Evolutionary conservation across 2,329 filamentous ascomycete genomes (phyloP).

Genomic region (Fusarium mundagurra): DNA sequence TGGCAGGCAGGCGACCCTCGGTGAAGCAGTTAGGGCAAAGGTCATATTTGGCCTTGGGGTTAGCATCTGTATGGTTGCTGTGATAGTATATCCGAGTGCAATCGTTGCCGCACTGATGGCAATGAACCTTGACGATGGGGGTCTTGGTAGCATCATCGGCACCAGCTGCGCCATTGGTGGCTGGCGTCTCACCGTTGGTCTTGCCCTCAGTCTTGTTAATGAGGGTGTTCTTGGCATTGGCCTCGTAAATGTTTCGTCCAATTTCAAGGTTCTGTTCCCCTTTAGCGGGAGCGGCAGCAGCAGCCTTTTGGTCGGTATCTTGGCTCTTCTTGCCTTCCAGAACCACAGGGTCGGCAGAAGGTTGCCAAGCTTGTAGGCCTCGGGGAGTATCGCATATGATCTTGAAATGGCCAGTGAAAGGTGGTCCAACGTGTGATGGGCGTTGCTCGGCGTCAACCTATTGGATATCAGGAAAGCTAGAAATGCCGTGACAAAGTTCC

Average conservation of each 20-base stretch:
- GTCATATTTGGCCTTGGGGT: slow-evolving; percentile 79
- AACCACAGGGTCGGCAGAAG: slow-evolving; percentile 78
- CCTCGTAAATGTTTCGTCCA: slow-evolving; percentile 94
- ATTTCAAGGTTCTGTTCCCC: slow-evolving; percentile 91
- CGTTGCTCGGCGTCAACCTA: slow-evolving; percentile 96
- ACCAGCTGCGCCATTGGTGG: slow-evolving; percentile 71
- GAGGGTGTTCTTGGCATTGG: slow-evolving; percentile 80
- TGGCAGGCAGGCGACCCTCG: slow-evolving; percentile 83
- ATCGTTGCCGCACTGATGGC: slow-evolving; percentile 91
- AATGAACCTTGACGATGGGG: slow-evolving; percentile 77
- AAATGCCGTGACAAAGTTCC: not conserved
- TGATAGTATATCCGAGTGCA: slow-evolving; percentile 75
- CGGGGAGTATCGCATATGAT: slow-evolving; percentile 95
- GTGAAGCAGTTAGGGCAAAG: slow-evolving; percentile 92
- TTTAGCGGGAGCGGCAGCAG: slow-evolving; percentile 73
- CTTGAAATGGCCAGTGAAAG: slow-evolving; percentile 97
- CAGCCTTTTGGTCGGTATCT: slow-evolving; percentile 79
- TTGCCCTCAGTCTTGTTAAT: slow-evolving; percentile 76
- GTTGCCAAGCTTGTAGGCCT: slow-evolving; percentile 94
- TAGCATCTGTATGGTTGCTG: slow-evolving; percentile 65
- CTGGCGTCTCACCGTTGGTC: slow-evolving; percentile 77
- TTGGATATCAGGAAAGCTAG: slow-evolving; percentile 42
- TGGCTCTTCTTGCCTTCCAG: slow-evolving; percentile 67
- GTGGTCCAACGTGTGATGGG: slow-evolving; percentile 93
- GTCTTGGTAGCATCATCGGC: slow-evolving; percentile 72